Percentiles rank a stretch among this genome's conserved stretches.
phyloP scores from a whole-genome alignment of 1,284 basidiomycete species.

The Mycena citricolor region DNA sequence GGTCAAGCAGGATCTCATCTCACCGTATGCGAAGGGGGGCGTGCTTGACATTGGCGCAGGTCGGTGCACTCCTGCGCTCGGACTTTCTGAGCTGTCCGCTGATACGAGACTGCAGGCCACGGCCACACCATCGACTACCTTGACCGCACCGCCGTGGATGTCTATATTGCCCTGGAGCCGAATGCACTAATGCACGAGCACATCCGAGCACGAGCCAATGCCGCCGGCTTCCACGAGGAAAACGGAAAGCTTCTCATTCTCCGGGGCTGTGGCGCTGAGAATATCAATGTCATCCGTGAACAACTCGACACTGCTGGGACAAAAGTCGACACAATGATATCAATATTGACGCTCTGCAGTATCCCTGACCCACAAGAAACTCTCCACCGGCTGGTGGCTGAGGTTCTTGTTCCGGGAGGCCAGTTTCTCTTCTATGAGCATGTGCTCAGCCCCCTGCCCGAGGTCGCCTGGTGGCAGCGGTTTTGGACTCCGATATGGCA shows the following conservation, averaged over 20 bases:
- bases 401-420: conserved; percentile 57
- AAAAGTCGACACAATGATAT: conserved; percentile 56
- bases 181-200: conserved; percentile 60
- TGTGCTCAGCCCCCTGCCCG: conserved; percentile 47
- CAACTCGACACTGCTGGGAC: conserved; percentile 37
- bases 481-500: conserved; percentile 70
- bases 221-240: conserved; percentile 53
- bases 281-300: conserved; percentile 45
- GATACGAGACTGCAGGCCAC: conserved; percentile 40
- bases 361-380: conserved; percentile 50
- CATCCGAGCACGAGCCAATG: conserved; percentile 47
- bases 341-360: conserved; percentile 59
- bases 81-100: not conserved
- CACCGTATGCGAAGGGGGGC: conserved; percentile 53
- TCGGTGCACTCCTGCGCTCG: conserved; percentile 26
- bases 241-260: conserved; percentile 45
- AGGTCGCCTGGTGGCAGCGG: conserved; percentile 64
- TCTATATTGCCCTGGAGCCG: conserved; percentile 70
- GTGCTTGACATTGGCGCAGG: conserved; percentile 75
- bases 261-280: conserved; percentile 53
- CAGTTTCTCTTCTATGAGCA: conserved; percentile 66
- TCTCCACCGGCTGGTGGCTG: conserved; percentile 41
- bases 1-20: conserved; percentile 51
- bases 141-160: conserved; percentile 50
- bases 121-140: conserved; percentile 65